Base-by-base conservation (phyloP, 495 filamentous ascomycete species). In the Durotheca rogersii region DNA sequence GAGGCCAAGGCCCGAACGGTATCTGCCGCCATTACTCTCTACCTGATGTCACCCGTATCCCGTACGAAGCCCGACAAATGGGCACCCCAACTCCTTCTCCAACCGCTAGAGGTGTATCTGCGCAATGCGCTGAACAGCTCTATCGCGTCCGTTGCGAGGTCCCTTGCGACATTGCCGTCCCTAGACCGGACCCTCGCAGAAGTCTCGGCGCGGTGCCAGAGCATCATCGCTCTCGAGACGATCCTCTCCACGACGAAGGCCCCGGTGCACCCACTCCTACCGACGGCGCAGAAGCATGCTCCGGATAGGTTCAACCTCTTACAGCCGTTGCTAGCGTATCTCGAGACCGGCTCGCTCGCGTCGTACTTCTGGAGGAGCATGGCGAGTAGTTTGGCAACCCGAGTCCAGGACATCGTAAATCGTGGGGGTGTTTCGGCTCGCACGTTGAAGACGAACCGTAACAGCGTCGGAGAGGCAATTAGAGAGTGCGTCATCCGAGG, bases 311-410 rank as follows among this genome's bases (percentile, higher is more conserved):
- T 60, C 1, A 90, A 86, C 43, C 81, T 95, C 55, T 73, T 96
- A 1, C 78, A 82, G 18, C 86, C 85, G 2, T 70, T 97, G 2
- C 76, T 95, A 30, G 68, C 75, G n/a, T 75, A 84, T 17, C 78
- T 99, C 12, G 93, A 99, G 65, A 95, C 90, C 0, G 80, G 86
- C 0, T 91, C 88, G 0, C 72, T 99, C 15, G 82, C 88, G 4
- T 93, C 88, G 0, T 91, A 89, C 58, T 98, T 94, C 72, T 97
- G 92, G 87, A 77, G 93, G 18, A 83, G 83, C 11, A 77, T 97
- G 51, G 93, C 93, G 0, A 82, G 86, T 0, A 83, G 81, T 30
- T 78, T 97, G 40, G 81, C 86, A 10, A 67, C 80, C 2, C 81
- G 90, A 6, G 89, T 95, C 1, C 82, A 87, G 60, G 91, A 97